Evolutionary conservation across 306 rosid species (phyloP).

Genomic region (Cucurbita argyrosperma): DNA sequence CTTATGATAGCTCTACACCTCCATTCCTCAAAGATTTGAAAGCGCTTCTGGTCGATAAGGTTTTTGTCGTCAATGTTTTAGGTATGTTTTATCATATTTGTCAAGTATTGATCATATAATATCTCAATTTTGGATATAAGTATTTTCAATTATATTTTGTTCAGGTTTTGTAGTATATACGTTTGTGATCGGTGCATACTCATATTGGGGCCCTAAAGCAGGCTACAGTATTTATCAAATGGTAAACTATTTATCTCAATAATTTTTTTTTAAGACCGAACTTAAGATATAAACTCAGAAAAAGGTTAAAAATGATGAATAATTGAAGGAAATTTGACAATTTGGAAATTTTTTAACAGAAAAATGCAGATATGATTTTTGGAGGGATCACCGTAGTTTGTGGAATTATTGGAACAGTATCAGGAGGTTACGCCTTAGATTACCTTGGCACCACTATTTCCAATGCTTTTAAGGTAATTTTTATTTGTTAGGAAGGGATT

Average conservation of each 20-base stretch:
- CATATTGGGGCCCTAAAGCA: conserved; percentile 93
- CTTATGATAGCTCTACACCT: not conserved
- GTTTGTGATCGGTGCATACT: conserved; percentile 76
- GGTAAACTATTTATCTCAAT: conserved; percentile 25
- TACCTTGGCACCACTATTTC: conserved; percentile 40
- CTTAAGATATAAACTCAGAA: too few species aligned
- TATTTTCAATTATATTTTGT: not conserved
- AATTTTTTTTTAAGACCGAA: too few species aligned
- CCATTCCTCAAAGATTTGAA: conserved; percentile 46
- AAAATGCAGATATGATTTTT: conserved; percentile 59
- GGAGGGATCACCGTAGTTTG: conserved; percentile 69
- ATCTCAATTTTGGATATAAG: not conserved
- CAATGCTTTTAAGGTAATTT: conserved; percentile 77
- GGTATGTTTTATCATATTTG: conserved; percentile 28
- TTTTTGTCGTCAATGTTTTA: conserved; percentile 51
- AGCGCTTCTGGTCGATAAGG: conserved; percentile 48
- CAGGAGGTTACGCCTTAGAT: conserved; percentile 63
- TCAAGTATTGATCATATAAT: not conserved
- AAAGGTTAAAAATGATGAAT: too few species aligned
- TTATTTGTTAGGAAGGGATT: not conserved
- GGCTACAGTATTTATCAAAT: conserved; percentile 61
- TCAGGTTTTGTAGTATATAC: conserved; percentile 61
- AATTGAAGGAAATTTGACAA: not conserved
- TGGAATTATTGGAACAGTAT: conserved; percentile 67
- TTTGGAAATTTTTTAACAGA: conserved; percentile 23